Base-by-base conservation (phyloP, 352 stramenopile genomes). In the Pythium phragmitis region DNA sequence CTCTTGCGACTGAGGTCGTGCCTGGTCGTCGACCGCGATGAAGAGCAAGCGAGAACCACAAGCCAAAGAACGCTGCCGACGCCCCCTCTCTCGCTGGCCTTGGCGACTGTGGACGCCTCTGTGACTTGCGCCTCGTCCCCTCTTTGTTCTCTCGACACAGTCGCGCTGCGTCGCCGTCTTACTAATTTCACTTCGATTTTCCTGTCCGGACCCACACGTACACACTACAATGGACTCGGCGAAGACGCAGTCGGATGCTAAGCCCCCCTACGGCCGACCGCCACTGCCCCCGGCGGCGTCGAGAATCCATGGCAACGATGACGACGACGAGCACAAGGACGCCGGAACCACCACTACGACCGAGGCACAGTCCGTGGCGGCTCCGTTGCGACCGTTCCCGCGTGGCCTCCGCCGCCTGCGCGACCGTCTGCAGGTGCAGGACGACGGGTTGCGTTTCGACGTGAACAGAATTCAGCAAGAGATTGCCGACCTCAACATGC, bases 401-500 rank as follows among this genome's bases (percentile, higher is more conserved):
- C 42, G 41, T 4, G 58, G 47, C 0, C 53, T 68, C 7, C 37
- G 43, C 12, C 68, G 68, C 26, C 47, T 74, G 23, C 68, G 68
- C 54, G 68, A 74, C 49, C 68, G 68, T 1, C 28, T 74, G 36
- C 68, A 69, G 43, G 21, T 41, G 12, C 63, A 60, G 7, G 68
- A 74, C n/a, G 68, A 69, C 34, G 58, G 64, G 0, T 26, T 74
- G 36, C 60, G 41, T 16, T 56, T 75, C n/a, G 69, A 75, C 23
- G 65, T 75, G 42, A 75, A 72, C 56, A 36, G 48, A 1, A 57
- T 75, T 8, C 41, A 51, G n/a, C 69, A 75, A 51, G 60, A 75
- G 23, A 62, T 75, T 33, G 12, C n/a, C 9, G 64, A 75, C 28
- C 60, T 75, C n/a, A 36, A 60, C 39, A 45, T 75, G 43, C 65